Evolutionary conservation across 768 basidiomycete species (phyloP), one percentile per base, ranked within the genome.

Genomic region (Agaricus blazei): DNA sequence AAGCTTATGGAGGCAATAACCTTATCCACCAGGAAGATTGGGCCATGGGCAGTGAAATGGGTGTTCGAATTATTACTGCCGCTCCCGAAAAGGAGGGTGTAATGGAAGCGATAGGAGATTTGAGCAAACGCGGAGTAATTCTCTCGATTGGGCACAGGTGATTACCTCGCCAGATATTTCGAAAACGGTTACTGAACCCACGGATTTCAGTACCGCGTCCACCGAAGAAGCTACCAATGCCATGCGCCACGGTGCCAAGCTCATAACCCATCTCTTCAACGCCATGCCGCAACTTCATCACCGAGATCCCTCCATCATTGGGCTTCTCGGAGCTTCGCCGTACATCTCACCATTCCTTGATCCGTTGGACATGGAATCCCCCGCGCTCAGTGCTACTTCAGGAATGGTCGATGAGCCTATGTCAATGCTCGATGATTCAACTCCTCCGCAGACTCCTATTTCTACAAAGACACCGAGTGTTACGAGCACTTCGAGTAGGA

Each of bases 211-310:
- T 62, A 81, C 83, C 62, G 92, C 92, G 24, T 81, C 82, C 14
- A 87, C 90, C 1, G 81, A 85, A 27, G 71, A 84, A 57, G 90
- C 93, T 6, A 84, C 83, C 19, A 69, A 79, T 7, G 90, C 90
- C 3, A 78, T 94, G 4, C 69, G 76, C 15, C 75, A 77, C 54
- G 93, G 93, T 19, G 89, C 91, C 5, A 77, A 83, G n/a, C 81
- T 93, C 55, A 90, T 95, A 60, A 95, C 93, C 0, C 93, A 95
- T 69, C 74, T 95, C 26, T 94, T 93, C 83, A 96, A 96, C 61
- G 90, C 92, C 6, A 93, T 93, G 92, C 89, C 89, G 12, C 89
- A 88, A 62, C 69, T 91, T 38, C 88, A 95, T 66, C 93, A 96
- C 66, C 81, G 93, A 34, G 92, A 94, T 66, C 93, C 93, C 9